Evolutionary conservation across 192 early-diverging fungal species (phyloP).

Genomic region (Coemansia sp.): DNA sequence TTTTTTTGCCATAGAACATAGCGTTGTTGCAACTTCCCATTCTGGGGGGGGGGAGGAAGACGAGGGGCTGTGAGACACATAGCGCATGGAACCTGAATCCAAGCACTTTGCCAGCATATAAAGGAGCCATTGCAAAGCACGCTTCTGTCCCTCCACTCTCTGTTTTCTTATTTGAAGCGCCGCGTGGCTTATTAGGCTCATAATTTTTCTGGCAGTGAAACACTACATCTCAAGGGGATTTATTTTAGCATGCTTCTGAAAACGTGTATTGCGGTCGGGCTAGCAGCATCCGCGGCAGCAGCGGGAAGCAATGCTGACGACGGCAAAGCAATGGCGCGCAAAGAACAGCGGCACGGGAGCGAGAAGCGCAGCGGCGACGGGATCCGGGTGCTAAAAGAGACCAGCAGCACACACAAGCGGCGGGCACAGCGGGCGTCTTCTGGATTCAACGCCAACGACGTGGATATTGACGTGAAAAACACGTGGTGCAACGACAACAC

Average conservation of each 20-base stretch:
- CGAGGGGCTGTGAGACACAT: background rate
- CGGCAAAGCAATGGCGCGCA: background rate
- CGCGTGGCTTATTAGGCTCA: too few relatives aligned
- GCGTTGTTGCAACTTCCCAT: constrained; percentile 2
- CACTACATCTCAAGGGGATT: too few relatives aligned
- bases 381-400: constrained; percentile 19
- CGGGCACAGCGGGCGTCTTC: constrained; percentile 30
- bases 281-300: constrained; percentile 23
- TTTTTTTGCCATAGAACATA: background rate
- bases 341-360: background rate
- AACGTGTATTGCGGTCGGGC: constrained; percentile 19
- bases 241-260: constrained; percentile 27
- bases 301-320: constrained; percentile 7
- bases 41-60: background rate
- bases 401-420: constrained; percentile 16
- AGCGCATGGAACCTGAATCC: constrained; percentile 1
- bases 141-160: too few relatives aligned
- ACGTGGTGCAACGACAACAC: constrained; percentile 56
- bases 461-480: constrained; percentile 41
- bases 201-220: too few relatives aligned
- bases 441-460: constrained; percentile 35
- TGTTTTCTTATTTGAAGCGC: too few relatives aligned
- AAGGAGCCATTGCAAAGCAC: too few relatives aligned
- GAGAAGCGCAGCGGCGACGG: constrained; percentile 9
- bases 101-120: too few relatives aligned